A percentile compares a stretch with the other conserved stretches of the same genome.
phyloP scores from a whole-genome alignment of 2,329 filamentous ascomycete genomes.

The Neonectria sp. region DNA sequence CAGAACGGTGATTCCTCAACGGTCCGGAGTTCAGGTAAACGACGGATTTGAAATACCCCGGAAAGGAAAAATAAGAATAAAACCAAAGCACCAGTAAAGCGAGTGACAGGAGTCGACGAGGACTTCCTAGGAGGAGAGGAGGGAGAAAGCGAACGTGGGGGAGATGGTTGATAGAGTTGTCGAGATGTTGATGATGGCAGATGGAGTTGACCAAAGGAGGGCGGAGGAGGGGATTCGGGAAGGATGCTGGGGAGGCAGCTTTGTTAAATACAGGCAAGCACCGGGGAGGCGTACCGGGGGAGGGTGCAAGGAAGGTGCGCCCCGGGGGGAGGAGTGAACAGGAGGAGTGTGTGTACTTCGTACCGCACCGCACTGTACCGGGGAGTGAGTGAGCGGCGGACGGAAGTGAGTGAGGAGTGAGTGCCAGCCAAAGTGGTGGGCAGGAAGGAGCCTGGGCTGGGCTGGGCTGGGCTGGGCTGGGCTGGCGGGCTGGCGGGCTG shows the following conservation, averaged over 20 bases:
- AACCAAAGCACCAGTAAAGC: constrained; percentile 70
- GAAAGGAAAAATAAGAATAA: constrained; percentile 60
- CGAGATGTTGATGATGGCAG: constrained; percentile 44
- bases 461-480: constrained; percentile 14
- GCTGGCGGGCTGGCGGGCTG: constrained; percentile 2
- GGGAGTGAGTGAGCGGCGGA: constrained; percentile 17
- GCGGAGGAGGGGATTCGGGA: constrained; percentile 44
- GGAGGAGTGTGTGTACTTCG: constrained; percentile 3
- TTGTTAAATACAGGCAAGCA: constrained; percentile 52
- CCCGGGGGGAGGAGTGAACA: constrained; percentile 23
- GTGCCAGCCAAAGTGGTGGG: constrained; percentile 6
- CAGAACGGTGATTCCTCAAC: constrained; percentile 38
- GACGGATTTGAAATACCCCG: constrained; percentile 38
- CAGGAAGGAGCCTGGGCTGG: constrained; percentile 18
- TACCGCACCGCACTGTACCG: constrained; percentile 20
- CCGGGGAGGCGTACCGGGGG: constrained; percentile 37
- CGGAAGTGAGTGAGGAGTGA: background rate
- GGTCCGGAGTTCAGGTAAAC: constrained; percentile 35
- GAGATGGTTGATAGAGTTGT: constrained; percentile 45
- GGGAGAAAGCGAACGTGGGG: constrained; percentile 66
- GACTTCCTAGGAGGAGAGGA: constrained; percentile 72
- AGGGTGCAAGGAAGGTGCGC: constrained; percentile 37
- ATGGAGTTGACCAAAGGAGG: constrained; percentile 47
- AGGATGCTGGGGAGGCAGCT: constrained; percentile 46
- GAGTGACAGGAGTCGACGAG: constrained; percentile 83